Evolutionary conservation across 805 yeast genomes (phyloP), one percentile per base, ranked within the genome.

Genomic region (Lipomyces spencermartinsiae): DNA sequence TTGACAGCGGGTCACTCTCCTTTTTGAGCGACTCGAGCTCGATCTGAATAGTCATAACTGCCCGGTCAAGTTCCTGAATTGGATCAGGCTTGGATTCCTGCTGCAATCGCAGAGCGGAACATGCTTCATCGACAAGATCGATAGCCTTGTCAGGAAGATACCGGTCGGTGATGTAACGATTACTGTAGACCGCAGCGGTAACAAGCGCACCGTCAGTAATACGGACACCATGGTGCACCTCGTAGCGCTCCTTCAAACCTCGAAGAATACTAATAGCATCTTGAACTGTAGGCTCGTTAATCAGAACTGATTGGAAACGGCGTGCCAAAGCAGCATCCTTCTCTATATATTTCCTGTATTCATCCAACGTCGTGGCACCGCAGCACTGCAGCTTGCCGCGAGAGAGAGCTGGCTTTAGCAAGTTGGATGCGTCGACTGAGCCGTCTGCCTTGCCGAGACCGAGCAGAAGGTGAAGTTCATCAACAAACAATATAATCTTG

Each of bases 61-160:
- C 84, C 70, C 98, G 86, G 77, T 94, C 98, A 67, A 94, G 83
- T 59, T 89, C 91, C 75, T 93, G 94, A 63, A 95, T 91, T 1
- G 93, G 92, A 76, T 94, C 99, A 0, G 99, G 99, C 77, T 93
- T 93, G 1, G 97, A 92, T 80, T 94, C 99, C 77, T 95, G 98
- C 79, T 94, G 99, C 67, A 94, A 82, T 72, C 99, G 83, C 67
- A 94, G 83, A 0, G 97, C 97, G 2, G 98, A 95, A 80, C 98
- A 93, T 0, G 98, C 98, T 77, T 94, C 99, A 80, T 94, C 99
- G 1, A 94, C 95, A 72, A 94, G 84, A 79, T 94, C 99, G 72
- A 94, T 94, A 25, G 98, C 98, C 81, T 94, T 94, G 76, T 94
- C 99, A 0, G 99, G 99, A 51, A 94, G 81, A 75, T 88, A 93